Evolutionary conservation across 2,329 filamentous ascomycete genomes (phyloP).

Genomic region (Pestalotiopsis sp.): DNA sequence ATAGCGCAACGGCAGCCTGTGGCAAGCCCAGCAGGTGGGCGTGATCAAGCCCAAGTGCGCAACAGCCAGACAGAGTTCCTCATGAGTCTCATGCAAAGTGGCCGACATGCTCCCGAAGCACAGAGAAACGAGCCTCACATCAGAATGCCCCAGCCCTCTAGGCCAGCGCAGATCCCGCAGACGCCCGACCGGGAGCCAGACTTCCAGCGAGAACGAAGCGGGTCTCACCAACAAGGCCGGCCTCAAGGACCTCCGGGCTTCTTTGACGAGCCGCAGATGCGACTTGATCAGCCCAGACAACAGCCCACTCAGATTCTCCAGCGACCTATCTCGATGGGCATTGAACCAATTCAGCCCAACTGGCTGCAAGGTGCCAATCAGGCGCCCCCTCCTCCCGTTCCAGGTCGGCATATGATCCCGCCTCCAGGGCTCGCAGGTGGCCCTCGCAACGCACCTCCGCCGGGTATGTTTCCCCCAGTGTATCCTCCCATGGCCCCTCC

Average conservation of each 20-base stretch:
- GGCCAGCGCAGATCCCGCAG: slow-evolving; percentile 48
- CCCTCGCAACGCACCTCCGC: slow-evolving; percentile 51
- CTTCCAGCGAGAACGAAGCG: slow-evolving; percentile 42
- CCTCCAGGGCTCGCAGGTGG: slow-evolving; percentile 59
- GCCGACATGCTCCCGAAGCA: slow-evolving; percentile 50
- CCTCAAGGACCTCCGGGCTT: slow-evolving; percentile 49
- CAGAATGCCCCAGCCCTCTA: slow-evolving; percentile 55
- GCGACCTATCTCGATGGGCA: slow-evolving; percentile 61
- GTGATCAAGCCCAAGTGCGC: slow-evolving; percentile 49
- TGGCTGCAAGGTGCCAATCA: slow-evolving; percentile 50
- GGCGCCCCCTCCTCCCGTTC: slow-evolving; percentile 44
- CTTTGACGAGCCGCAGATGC: slow-evolving; percentile 54
- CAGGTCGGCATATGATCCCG: slow-evolving; percentile 57
- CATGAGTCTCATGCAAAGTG: slow-evolving; percentile 76
- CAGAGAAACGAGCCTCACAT: slow-evolving; percentile 56
- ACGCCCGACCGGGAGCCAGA: slow-evolving; percentile 53
- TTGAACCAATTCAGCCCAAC: slow-evolving; percentile 61
- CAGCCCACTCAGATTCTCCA: slow-evolving; percentile 68
- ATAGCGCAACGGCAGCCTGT: slow-evolving; percentile 59
- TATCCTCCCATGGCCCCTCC: slow-evolving; percentile 38
- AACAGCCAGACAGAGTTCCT: slow-evolving; percentile 77
- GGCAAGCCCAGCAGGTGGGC: slow-evolving; percentile 2
- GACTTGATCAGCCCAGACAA: slow-evolving; percentile 50
- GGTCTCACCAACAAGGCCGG: slow-evolving; percentile 35
- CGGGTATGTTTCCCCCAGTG: slow-evolving; percentile 64